Percentiles rank a stretch among this genome's conserved stretches.
Conservation (phyloP, 2,329 filamentous ascomycete genomes). For the Nothophaeocryptopus gaeumannii region DNA sequence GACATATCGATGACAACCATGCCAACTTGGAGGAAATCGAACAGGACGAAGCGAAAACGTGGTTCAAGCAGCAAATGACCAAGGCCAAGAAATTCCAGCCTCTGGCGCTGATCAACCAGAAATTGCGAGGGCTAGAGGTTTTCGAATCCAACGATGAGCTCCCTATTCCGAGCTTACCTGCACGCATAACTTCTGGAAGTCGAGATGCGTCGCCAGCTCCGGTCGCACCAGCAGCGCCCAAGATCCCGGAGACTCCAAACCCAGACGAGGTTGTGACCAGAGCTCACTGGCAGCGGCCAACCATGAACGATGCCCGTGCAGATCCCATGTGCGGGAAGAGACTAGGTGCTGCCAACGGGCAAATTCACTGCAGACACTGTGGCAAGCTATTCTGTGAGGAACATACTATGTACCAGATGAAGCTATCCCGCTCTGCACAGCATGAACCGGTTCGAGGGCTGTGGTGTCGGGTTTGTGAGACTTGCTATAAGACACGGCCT, state of each 20-base stretch:
- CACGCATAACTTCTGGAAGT: constrained; percentile 25
- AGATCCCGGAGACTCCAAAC: constrained; percentile 51
- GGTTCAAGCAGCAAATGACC: constrained; percentile 91
- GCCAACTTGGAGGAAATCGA: constrained; percentile 83
- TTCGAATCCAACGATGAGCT: constrained; percentile 84
- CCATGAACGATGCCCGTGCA: constrained; percentile 73
- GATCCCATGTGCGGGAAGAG: constrained; percentile 82
- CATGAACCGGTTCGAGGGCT: constrained; percentile 87
- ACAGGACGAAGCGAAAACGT: constrained; percentile 93
- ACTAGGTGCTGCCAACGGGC: constrained; percentile 75
- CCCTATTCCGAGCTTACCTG: constrained; percentile 24
- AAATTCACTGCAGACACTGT: constrained; percentile 89
- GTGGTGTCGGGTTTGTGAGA: constrained; percentile 96
- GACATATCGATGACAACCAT: constrained; percentile 83
- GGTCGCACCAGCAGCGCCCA: constrained; percentile 29
- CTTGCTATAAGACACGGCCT: constrained; percentile 95
- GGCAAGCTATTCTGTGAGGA: constrained; percentile 93
- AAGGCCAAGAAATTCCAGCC: constrained; percentile 94
- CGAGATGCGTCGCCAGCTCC: constrained; percentile 31
- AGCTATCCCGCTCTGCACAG: constrained; percentile 80
- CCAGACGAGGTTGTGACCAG: constrained; percentile 88
- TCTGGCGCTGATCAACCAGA: constrained; percentile 86
- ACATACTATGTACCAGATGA: constrained; percentile 99
- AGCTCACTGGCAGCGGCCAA: constrained; percentile 81
- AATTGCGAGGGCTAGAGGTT: constrained; percentile 84